Base-by-base conservation (phyloP, 495 filamentous ascomycete species). In the Echria macrotheca region DNA sequence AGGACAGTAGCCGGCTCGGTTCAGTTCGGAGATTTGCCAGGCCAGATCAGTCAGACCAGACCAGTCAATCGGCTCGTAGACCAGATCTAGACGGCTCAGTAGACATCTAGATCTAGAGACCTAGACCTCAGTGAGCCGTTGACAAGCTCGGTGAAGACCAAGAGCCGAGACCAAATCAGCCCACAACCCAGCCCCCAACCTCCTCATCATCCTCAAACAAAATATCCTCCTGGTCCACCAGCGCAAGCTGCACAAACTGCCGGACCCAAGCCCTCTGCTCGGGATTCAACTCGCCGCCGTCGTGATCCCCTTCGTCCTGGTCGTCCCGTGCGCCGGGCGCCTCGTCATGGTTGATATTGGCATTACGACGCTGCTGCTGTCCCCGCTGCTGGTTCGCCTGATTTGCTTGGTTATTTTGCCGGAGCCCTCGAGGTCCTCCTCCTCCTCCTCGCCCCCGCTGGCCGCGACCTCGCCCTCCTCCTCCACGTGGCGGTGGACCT, bases 191-290 rank as follows among this genome's bases (percentile, higher is more conserved):
- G n/a, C n/a, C n/a, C n/a, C n/a, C n/a, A n/a, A n/a, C n/a, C n/a
- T n/a, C n/a, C n/a, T n/a, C n/a, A n/a, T n/a, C n/a, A n/a, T n/a
- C n/a, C 24, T 44, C 29, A 10, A 42, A 47, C 39, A 68, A 64
- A 24, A 69, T 66, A 57, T 78, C 68, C 60, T 80, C 76, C 54
- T 75, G 60, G 49, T 80, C 76, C 28, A 73, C 67, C 46, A 78
- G 60, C 15, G 75, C 76, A 43, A 73, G 66, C 57, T 65, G 67
- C 9, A 80, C 75, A 60, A 80, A 80, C 50, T 68, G 67, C 39
- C 73, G 65, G 26, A 80, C 52, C 76, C 76, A 80, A 9, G 65
- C 71, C 44, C 65, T 66, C 15, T 77, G 61, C 17, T 50, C 59
- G 18, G 64, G 59, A 31, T 70, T 61, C 26, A 71, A 52, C 24